Conservation (phyloP, 1,284 basidiomycete genomes). For the Vanrija sp. region DNA sequence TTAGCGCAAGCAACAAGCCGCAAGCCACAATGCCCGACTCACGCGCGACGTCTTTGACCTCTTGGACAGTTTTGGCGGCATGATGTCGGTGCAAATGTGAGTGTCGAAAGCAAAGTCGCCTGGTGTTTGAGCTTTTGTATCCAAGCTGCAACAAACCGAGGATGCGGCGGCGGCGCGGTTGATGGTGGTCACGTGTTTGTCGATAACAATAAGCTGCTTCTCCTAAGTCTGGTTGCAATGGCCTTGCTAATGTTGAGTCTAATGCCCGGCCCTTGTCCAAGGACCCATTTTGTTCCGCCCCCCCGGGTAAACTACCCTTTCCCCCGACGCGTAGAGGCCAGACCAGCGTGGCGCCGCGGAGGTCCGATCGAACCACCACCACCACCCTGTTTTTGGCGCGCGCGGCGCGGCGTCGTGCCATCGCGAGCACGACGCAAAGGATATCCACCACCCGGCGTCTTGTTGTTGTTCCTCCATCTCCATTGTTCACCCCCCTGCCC, state of each 20-base stretch:
- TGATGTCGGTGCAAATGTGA: background rate
- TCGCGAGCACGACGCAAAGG: background rate
- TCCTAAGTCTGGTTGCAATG: background rate
- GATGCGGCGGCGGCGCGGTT: background rate
- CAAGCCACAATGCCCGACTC: constrained; percentile 7
- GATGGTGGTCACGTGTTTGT: background rate
- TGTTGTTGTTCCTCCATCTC: background rate
- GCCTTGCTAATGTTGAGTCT: background rate
- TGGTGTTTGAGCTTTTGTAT: background rate
- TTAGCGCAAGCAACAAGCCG: constrained; percentile 10
- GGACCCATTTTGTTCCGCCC: constrained; percentile 1
- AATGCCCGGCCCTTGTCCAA: background rate
- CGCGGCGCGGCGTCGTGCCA: background rate
- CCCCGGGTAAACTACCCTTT: background rate
- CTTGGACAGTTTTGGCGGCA: constrained; percentile 26
- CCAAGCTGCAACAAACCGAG: no score
- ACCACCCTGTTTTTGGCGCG: background rate
- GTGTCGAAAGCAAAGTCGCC: background rate
- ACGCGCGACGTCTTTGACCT: constrained; percentile 38
- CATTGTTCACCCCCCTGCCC: background rate
- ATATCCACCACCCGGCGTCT: background rate
- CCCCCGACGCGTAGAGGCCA: no score
- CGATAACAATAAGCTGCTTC: background rate
- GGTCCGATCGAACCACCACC: background rate
- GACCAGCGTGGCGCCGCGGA: no score